Evolutionary conservation across 208 protist species (phyloP), one percentile per base, ranked within the genome.

Genomic region (Trypanosoma grayi): DNA sequence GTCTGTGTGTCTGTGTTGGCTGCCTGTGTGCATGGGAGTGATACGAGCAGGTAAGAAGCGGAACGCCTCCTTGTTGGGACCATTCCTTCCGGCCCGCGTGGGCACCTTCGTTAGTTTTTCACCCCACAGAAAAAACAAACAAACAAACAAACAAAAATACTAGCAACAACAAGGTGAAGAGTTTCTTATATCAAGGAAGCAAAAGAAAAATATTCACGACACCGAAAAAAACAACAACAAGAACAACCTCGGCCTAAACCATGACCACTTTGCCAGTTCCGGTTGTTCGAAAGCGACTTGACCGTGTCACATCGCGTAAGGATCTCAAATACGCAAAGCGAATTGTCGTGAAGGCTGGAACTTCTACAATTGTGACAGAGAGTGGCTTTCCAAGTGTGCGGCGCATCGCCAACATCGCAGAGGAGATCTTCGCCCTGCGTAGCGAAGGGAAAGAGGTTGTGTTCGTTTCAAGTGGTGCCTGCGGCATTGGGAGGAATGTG

Each of bases 311-410:
- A 10, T 48, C 59, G 14, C 59, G 59, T 20, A 56, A 43, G 11
- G 59, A 65, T 20, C 59, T 65, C 37, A 56, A 61, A 28, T 64
- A 71, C n/a, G 57, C 57, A 37, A 87, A 75, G 40, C 72, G 82
- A 18, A 78, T 94, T 30, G 70, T 94, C 22, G 50, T 94, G 25
- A 94, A 94, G 46, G 74, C 83, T 0, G 87, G 87, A 40, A 81
- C 75, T 16, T 75, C 73, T 36, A 73, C 78, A 18, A 76, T 95
- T 50, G 68, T 85, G 3, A 70, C 75, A 11, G 72, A 85, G 27
- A 61, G 73, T 40, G 70, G 78, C 25, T 66, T 82, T 34, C 58
- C 75, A 30, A 60, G 68, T 27, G 65, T 84, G 10, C 58, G 57
- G 4, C 77, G 85, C 27, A 74, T 93, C 40, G 74, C 53, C 9